Percentiles rank a stretch among this genome's conserved stretches.
Conservation (phyloP, 176 grass and related monocot species). For the Thalia dealbata region DNA sequence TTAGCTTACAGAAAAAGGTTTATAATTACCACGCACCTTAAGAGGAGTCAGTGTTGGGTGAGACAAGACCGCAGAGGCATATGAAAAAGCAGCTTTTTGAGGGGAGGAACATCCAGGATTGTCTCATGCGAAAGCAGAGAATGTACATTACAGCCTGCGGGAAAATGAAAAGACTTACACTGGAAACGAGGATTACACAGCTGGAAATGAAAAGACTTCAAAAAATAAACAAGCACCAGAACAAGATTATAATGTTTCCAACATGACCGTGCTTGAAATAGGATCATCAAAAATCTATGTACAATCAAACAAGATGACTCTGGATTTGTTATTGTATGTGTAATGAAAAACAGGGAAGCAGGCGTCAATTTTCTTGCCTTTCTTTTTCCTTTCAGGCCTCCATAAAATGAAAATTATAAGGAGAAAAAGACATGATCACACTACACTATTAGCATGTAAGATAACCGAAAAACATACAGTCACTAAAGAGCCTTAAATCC, state of each 20-base stretch:
- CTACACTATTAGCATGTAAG: not conserved
- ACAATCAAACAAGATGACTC: too few relatives aligned
- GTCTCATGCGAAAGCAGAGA: constrained; percentile 87
- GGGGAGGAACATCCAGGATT: constrained; percentile 50
- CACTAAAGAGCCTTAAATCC: not conserved
- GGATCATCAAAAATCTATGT: too few relatives aligned
- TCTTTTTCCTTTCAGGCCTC: too few relatives aligned
- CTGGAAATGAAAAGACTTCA: not conserved
- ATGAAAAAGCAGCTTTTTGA: constrained; percentile 37
- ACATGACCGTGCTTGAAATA: too few relatives aligned
- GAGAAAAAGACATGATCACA: not conserved
- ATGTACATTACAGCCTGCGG: constrained; percentile 76
- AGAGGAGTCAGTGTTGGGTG: constrained; percentile 48
- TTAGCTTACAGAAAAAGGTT: not conserved
- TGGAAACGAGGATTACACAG: not conserved
- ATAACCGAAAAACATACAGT: not conserved
- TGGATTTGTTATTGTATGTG: too few relatives aligned
- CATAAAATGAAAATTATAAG: too few relatives aligned
- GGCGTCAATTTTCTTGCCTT: too few relatives aligned
- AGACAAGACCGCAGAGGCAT: constrained; percentile 40
- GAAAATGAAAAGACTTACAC: constrained; percentile 13
- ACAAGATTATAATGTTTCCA: too few relatives aligned
- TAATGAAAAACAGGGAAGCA: too few relatives aligned
- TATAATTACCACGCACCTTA: constrained; percentile 36
- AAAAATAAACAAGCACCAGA: too few relatives aligned